These are phyloP conservation scores for Trichoderma simmonsii DNA, from an alignment of 2,329 filamentous ascomycete species.

Conservation along the genomic window DNA sequence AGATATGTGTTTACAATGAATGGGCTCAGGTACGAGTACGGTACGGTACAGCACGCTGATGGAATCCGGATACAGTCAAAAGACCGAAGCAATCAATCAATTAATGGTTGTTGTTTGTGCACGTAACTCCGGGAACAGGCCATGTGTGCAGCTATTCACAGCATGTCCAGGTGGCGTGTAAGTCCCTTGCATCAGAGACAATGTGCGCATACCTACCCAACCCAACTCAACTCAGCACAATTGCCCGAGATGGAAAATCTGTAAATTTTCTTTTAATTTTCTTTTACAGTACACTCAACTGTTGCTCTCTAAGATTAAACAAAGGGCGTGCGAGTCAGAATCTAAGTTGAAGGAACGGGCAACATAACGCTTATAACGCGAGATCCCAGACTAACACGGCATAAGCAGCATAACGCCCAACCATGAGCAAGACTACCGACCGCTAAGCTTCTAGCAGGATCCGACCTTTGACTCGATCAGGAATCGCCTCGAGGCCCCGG, in stretches of 20 bases:
- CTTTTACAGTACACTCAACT: not conserved
- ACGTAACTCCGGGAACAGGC: not conserved
- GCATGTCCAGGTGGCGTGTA: not conserved
- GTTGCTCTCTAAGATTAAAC: not conserved
- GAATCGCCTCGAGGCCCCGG: not conserved
- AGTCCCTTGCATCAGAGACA: not conserved
- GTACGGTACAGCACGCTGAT: not conserved
- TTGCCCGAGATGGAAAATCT: not conserved
- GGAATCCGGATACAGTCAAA: not conserved
- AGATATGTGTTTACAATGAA: not conserved
- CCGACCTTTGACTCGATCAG: not conserved
- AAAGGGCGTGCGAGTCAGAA: not conserved
- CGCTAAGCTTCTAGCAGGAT: not conserved
- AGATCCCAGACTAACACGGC: not conserved
- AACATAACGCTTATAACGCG: not conserved
- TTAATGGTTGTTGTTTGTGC: not conserved
- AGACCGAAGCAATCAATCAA: not conserved
- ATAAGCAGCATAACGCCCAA: not conserved
- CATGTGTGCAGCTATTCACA: conserved; percentile 6
- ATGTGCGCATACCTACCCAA: not conserved
- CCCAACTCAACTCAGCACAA: not conserved
- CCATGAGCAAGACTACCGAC: not conserved
- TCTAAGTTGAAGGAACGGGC: not conserved
- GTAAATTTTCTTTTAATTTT: not conserved
- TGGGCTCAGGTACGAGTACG: not conserved